Percentiles rank a stretch among this genome's conserved stretches.
Conservation (phyloP, 306 rosid species). For the Benincasa hispida region DNA sequence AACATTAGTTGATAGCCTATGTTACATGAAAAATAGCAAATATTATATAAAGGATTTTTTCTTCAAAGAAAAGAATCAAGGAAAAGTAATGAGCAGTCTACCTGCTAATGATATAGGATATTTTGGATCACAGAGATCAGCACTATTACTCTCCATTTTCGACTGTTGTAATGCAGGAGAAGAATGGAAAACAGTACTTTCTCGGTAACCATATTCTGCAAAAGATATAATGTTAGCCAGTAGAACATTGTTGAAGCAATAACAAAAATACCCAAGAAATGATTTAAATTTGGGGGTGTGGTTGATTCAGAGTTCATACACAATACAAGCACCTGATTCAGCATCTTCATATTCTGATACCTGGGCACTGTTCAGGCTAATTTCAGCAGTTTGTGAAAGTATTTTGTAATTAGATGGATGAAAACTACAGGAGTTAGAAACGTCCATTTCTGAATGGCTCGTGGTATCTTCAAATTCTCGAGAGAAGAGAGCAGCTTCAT, state of each 20-base stretch:
- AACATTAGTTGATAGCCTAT: neutral
- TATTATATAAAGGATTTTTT: neutral
- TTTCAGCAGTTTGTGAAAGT: slow-evolving; percentile 43
- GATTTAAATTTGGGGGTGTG: neutral
- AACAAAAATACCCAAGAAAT: neutral
- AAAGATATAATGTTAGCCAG: slow-evolving; percentile 14
- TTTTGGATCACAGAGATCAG: slow-evolving; percentile 25
- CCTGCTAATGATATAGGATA: slow-evolving; percentile 28
- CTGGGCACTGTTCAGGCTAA: slow-evolving; percentile 49
- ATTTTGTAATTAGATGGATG: slow-evolving; percentile 32
- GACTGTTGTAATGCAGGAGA: slow-evolving; percentile 33
- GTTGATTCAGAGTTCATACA: slow-evolving; percentile 1
- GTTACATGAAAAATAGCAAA: neutral
- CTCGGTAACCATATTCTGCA: slow-evolving; percentile 43
- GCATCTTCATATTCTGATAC: slow-evolving; percentile 67
- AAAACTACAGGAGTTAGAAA: slow-evolving; percentile 34
- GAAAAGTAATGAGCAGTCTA: slow-evolving; percentile 19
- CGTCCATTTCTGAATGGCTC: slow-evolving; percentile 33
- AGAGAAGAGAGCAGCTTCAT: slow-evolving; percentile 13
- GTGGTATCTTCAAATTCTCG: slow-evolving; percentile 21
- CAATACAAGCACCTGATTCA: slow-evolving; percentile 47
- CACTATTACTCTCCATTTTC: slow-evolving; percentile 22
- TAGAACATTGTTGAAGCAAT: neutral
- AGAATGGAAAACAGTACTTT: slow-evolving; percentile 33
- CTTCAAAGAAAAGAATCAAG: neutral